Evolutionary conservation across 352 stramenopile species (phyloP).

Genomic region (Albugo candida): DNA sequence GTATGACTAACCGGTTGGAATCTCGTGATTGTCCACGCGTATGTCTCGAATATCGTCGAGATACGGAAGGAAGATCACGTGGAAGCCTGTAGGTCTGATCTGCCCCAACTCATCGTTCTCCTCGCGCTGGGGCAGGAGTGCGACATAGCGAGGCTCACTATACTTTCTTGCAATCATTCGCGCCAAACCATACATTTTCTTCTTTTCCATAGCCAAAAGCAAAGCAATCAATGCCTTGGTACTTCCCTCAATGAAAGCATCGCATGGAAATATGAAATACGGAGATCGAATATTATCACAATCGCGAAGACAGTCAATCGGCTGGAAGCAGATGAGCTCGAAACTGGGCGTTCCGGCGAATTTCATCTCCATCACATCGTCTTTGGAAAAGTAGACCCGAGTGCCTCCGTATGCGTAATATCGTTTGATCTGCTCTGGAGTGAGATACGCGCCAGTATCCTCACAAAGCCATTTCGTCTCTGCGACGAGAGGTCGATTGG

Average conservation of each 20-base stretch:
- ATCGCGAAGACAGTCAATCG: conserved; percentile 27
- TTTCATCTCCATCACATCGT: conserved; percentile 67
- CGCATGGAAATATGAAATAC: conserved; percentile 70
- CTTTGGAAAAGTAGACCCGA: conserved; percentile 59
- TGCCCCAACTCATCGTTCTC: conserved; percentile 54
- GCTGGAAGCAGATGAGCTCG: conserved; percentile 69
- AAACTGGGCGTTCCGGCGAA: conserved; percentile 49
- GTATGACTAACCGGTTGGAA: neutral
- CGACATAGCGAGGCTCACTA: conserved; percentile 56
- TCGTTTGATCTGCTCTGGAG: conserved; percentile 50
- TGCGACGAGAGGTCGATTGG: conserved; percentile 50
- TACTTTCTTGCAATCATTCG: conserved; percentile 50
- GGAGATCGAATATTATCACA: conserved; percentile 48
- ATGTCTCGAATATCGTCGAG: conserved; percentile 66
- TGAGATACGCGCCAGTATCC: conserved; percentile 52
- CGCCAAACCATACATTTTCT: conserved; percentile 41
- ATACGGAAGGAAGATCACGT: conserved; percentile 61
- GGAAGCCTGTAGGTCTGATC: conserved; percentile 55
- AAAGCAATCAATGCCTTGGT: conserved; percentile 46
- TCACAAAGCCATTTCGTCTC: conserved; percentile 77
- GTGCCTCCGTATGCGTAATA: conserved; percentile 57
- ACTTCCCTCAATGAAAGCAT: conserved; percentile 62
- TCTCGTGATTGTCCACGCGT: conserved; percentile 15
- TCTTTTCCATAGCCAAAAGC: conserved; percentile 38
- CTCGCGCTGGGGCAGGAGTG: conserved; percentile 59